These are phyloP conservation scores for Cladosporium austrohemisphaericum DNA, from an alignment of 2,329 filamentous ascomycete genomes.

Conservation along the genomic window DNA sequence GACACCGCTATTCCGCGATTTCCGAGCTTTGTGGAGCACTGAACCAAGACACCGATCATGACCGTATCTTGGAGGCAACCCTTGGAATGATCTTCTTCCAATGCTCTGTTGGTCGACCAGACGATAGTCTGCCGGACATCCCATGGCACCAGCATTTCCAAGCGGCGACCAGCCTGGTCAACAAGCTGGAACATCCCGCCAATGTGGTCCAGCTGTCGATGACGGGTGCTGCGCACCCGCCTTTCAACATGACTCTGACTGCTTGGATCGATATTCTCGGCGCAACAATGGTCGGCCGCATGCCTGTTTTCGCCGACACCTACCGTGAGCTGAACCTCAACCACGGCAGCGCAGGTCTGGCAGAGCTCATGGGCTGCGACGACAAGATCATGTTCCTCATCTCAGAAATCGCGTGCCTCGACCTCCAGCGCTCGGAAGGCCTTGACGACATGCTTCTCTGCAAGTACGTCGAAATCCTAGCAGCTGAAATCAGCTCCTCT, in stretches of 20 bases:
- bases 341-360: constrained; percentile 65
- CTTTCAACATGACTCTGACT: constrained; percentile 93
- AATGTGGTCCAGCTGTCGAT: constrained; percentile 48
- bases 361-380: constrained; percentile 95
- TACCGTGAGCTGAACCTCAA: constrained; percentile 88
- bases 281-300: constrained; percentile 81
- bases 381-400: constrained; percentile 97
- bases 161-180: constrained; percentile 78
- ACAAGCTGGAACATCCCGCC: constrained; percentile 75
- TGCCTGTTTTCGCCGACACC: constrained; percentile 86
- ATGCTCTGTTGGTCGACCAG: constrained; percentile 80
- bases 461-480: constrained; percentile 83
- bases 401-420: constrained; percentile 93
- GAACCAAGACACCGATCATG: constrained; percentile 73
- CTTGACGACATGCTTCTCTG: constrained; percentile 84
- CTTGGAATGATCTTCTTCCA: constrained; percentile 96
- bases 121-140: constrained; percentile 84
- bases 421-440: constrained; percentile 76
- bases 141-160: constrained; percentile 97
- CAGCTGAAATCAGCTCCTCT: constrained; percentile 77
- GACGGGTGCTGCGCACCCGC: constrained; percentile 57
- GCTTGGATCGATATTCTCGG: constrained; percentile 97
- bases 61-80: constrained; percentile 85
- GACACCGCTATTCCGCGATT: constrained; percentile 85
- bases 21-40: constrained; percentile 80